Evolutionary conservation across 2,329 filamentous ascomycete genomes (phyloP), one percentile per base, ranked within the genome.

Genomic region (Coniochaeta sp.): DNA sequence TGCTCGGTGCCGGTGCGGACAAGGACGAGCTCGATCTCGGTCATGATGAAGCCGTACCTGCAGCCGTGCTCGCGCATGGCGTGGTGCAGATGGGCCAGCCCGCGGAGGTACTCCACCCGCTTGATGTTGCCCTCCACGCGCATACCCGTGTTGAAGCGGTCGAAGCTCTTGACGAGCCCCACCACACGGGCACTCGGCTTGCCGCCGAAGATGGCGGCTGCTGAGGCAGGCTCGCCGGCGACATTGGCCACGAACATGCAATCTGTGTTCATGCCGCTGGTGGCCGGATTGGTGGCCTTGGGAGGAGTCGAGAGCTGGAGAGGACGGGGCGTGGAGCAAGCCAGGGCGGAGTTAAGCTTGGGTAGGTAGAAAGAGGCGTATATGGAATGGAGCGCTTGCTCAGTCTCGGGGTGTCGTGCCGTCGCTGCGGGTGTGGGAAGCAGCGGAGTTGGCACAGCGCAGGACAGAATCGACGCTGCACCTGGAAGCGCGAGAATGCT

Each of bases 91-190:
- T 95, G 89, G 0, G 91, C 79, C 5, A 97, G 82, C 1, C 89
- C 89, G 49, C 87, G 85, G 18, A 96, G 85, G 72, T 96, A 96
- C 69, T 92, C 85, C 53, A 96, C 89, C 53, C 88, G 86, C 70
- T 91, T 87, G 67, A 90, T 81, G 57, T 91, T 89, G 42, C 85
- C 84, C 67, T 95, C 89, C 54, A 85, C 83, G 54, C 91, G 88
- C 89, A 96, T 95, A 56, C 88, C 89, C 1, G 90, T 94, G 76
- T 96, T 96, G 87, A 95, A 96, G 61, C 89, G 86, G 68, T 95
- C 88, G 65, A 92, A 96, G 65, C 84, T 87, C 71, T 92, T 92
- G 61, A 95, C 87, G n/a, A 96, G 78, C 6, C 92, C 72, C 42
- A 75, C 72, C 13, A 73, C 69, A 52, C 71, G 71, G n/a, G 71